Base-by-base conservation (phyloP, 805 yeast species). In the Pichia phayaonensis region DNA sequence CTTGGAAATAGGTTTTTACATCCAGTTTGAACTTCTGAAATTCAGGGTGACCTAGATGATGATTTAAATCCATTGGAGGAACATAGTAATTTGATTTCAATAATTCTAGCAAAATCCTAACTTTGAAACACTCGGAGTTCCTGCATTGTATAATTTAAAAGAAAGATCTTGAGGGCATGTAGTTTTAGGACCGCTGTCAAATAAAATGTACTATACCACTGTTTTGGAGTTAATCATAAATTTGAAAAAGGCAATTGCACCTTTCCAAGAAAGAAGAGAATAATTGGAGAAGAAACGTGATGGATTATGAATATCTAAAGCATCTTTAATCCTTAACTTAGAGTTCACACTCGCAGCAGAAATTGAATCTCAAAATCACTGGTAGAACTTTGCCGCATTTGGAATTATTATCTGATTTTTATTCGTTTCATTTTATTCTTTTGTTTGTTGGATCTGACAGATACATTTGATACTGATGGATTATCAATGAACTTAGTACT, bases 111-210 rank as follows among this genome's bases (percentile, higher is more conserved):
- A 69, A 60, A 34, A 69, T 63, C 0, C 75, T 54, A 20, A 72
- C 62, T 54, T 76, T 76, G 55, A 58, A 60, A 3, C 78, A 55
- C 75, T 76, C 24, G 79, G 77, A 21, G 80, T 75, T 11, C 64
- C 53, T n/a, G 61, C 54, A 5, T 66, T 57, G 66, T 75, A 76
- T 1, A 76, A 61, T 52, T 75, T 72, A 46, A 74, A 52, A 60
- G 70, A 72, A 45, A 76, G 77, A 10, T 74, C 72, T 47, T 58
- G 56, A n/a, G 64, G 46, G 4, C 63, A 65, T 18, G 58, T 42
- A 38, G 65, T 55, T 47, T 62, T 54, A 43, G 73, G 72, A 50
- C 69, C 74, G 44, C 59, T 60, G 53, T 63, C 64, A 48, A 62
- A 63, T n/a, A 64, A 47, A n/a, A 63, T 46, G 47, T 59, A 60